Conservation (phyloP, 2,329 filamentous ascomycete genomes). For the Chalaropsis thielavioides region DNA sequence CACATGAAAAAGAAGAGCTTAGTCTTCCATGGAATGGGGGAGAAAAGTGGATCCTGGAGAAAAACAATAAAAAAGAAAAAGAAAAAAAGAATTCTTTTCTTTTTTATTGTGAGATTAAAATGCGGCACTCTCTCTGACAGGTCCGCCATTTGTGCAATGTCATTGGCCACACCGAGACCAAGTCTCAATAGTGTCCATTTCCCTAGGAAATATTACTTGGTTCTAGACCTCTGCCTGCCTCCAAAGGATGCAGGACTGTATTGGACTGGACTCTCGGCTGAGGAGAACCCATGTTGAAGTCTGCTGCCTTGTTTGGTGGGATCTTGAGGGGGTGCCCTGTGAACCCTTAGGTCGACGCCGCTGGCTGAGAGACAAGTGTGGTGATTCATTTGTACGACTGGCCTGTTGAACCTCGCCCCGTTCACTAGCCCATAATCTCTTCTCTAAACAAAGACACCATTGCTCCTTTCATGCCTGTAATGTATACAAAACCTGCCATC, state of each 20-base stretch:
- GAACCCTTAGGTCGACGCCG: neutral
- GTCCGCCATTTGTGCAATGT: neutral
- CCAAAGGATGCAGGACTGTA: neutral
- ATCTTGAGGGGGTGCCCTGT: neutral
- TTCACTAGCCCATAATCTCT: too few species aligned
- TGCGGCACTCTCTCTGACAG: neutral
- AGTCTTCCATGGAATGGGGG: neutral
- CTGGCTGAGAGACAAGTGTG: neutral
- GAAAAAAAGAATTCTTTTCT: too few species aligned
- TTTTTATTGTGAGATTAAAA: neutral
- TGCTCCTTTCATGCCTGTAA: neutral
- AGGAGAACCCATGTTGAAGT: too few species aligned
- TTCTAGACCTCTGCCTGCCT: neutral
- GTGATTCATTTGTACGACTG: neutral
- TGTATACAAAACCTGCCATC: neutral
- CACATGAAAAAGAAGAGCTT: slow-evolving; percentile 6
- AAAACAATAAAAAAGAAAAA: neutral
- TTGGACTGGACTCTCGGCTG: neutral
- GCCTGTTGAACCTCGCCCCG: neutral
- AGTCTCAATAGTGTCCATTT: neutral
- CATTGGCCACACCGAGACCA: slow-evolving; percentile 2
- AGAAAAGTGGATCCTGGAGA: neutral
- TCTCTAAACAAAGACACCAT: too few species aligned
- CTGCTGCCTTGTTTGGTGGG: too few species aligned
- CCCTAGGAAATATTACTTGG: neutral